A percentile compares a stretch with the other conserved stretches of the same genome.
phyloP scores from a whole-genome alignment of 768 basidiomycete species.

The Pulveroboletus sp. region DNA sequence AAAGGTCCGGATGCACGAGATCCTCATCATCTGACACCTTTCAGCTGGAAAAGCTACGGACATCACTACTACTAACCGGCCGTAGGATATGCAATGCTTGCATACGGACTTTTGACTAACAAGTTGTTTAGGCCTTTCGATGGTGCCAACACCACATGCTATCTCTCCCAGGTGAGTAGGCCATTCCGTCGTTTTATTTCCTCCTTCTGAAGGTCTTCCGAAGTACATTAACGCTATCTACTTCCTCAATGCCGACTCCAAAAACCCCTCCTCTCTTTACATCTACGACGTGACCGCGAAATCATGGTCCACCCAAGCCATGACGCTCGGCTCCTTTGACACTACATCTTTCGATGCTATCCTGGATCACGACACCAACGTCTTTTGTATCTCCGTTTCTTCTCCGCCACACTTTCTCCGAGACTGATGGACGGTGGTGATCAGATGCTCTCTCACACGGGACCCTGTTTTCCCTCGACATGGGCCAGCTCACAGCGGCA shows the following conservation, averaged over 20 bases:
- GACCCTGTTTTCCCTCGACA: conserved; percentile 66
- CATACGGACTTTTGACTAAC: neutral
- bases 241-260: conserved; percentile 70
- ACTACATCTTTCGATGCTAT: conserved; percentile 63
- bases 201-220: conserved; percentile 3
- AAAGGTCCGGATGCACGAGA: neutral
- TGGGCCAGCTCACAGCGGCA: conserved; percentile 60
- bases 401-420: neutral
- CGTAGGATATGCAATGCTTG: conserved; percentile 42
- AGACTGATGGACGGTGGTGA: conserved; percentile 5
- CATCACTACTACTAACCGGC: conserved; percentile 70
- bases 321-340: conserved; percentile 54
- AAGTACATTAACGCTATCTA: conserved; percentile 87
- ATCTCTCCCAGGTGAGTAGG: conserved; percentile 56
- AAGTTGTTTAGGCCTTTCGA: conserved; percentile 55
- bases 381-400: conserved; percentile 54
- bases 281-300: conserved; percentile 73
- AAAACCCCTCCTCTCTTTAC: conserved; percentile 66
- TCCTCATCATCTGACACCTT: conserved; percentile 2
- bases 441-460: conserved; percentile 66
- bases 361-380: conserved; percentile 93
- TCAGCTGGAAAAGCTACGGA: conserved; percentile 46
- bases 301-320: conserved; percentile 75
- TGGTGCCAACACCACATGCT: conserved; percentile 61
- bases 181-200: neutral